Evolutionary conservation across 345 rosid species (phyloP), one percentile per base, ranked within the genome.

Genomic region (Gossypioides kirkii): DNA sequence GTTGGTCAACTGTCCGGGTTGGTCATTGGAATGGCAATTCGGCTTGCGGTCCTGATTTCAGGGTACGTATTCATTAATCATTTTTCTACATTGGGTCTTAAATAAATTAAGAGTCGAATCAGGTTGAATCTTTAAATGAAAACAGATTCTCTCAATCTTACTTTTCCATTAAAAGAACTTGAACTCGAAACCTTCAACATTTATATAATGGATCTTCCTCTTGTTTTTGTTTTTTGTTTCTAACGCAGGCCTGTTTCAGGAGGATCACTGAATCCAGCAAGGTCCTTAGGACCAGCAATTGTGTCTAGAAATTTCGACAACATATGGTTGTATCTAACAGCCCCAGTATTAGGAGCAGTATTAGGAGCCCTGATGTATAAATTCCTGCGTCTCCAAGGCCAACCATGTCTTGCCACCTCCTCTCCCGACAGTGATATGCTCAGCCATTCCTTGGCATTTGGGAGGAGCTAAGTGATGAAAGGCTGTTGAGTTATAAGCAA

Each of bases 201-300:
- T 62, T 36, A 3, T 62, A 9, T 38, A n/a, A 32, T 1, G 7
- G 7, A 32, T 32, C 38, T 32, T 32, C 7, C 38, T 32, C 5
- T 5, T 32, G 38, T 32, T 32, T 32, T 16, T 17, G 43, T 42
- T 23, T 9, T 20, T 49, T 70, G n/a, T 8, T 41, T 70, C 26
- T 10, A 12, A 53, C 50, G 60, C 83, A 93, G 98, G 72, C 97
- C 97, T 1, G 74, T 91, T 20, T 94, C 98, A 7, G 98, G 98
- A 74, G 98, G 94, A 74, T 94, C 98, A 20, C 76, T 94, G 86
- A 94, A 94, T 69, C 98, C 98, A 2, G 97, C 94, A 52, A 86
- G 98, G 71, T 94, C 98, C 64, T 55, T 94, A 49, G 98, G 98
- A 32, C 98, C 98, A 3, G 98, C 98, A 36, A 83, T 94, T 58